Evolutionary conservation across 495 filamentous ascomycete species (phyloP).

Genomic region (Articulospora tetracladia): DNA sequence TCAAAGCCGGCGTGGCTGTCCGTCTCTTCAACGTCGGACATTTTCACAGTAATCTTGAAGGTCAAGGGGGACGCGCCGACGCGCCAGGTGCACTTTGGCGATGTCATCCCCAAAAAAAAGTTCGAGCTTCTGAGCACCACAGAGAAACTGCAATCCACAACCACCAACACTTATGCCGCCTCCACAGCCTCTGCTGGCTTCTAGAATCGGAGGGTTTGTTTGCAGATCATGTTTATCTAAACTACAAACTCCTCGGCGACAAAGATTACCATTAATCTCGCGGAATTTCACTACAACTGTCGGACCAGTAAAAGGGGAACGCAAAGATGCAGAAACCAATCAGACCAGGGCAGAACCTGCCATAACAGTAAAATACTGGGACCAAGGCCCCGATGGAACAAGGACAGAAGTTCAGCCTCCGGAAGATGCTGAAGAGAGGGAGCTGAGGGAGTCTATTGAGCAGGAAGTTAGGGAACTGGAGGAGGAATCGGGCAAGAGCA

Average conservation of each 20-base stretch:
- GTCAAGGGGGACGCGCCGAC: background rate
- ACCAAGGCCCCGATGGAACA: slow-evolving; percentile 18
- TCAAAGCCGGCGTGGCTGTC: slow-evolving; percentile 22
- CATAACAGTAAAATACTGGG: slow-evolving; percentile 10
- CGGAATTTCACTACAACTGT: slow-evolving; percentile 4
- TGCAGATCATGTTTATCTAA: slow-evolving; percentile 33
- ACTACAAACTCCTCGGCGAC: slow-evolving; percentile 20
- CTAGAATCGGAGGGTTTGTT: slow-evolving; percentile 29
- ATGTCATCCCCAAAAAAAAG: slow-evolving; percentile 16
- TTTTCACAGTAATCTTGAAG: slow-evolving; percentile 10
- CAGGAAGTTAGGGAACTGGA: background rate
- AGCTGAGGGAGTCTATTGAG: background rate
- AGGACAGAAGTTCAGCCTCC: slow-evolving; percentile 8
- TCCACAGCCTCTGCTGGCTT: slow-evolving; percentile 25
- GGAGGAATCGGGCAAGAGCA: background rate
- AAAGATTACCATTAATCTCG: slow-evolving; percentile 10
- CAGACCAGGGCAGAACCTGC: background rate
- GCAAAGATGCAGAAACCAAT: background rate
- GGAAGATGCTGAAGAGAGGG: slow-evolving; percentile 5
- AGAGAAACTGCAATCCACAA: background rate
- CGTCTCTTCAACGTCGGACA: slow-evolving; percentile 20
- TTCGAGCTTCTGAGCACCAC: slow-evolving; percentile 1
- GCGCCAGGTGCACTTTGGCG: background rate
- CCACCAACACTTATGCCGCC: slow-evolving; percentile 32
- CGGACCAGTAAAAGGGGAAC: background rate